Evolutionary conservation across 2,329 filamentous ascomycete genomes (phyloP).

Genomic region (Botrytis tulipae): DNA sequence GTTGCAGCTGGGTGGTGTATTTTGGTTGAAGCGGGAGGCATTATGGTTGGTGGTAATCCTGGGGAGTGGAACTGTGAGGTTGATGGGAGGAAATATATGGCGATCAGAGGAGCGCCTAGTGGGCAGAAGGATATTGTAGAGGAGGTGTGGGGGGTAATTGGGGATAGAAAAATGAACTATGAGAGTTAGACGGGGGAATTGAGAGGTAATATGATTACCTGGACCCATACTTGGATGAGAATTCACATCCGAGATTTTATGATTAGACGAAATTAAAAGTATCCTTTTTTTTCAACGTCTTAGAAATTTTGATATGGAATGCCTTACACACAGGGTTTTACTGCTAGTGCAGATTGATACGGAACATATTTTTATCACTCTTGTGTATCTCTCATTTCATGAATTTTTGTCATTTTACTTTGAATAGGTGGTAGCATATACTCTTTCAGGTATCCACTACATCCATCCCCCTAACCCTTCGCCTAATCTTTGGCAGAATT

Average conservation of each 20-base stretch:
- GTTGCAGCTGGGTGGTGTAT: constrained; percentile 81
- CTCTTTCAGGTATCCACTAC: not conserved
- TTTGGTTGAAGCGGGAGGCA: constrained; percentile 69
- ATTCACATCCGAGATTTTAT: not conserved
- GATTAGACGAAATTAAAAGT: constrained; percentile 1
- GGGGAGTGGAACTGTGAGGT: constrained; percentile 65
- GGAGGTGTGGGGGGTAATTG: constrained; percentile 63
- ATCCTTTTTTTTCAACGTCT: not conserved
- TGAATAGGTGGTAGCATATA: not conserved
- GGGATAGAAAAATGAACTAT: constrained; percentile 53
- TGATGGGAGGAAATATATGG: constrained; percentile 61
- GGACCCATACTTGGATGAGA: not conserved
- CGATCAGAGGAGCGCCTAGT: constrained; percentile 56
- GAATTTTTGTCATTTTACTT: not conserved
- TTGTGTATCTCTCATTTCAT: not conserved
- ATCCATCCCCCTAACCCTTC: not conserved
- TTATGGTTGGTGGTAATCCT: constrained; percentile 70
- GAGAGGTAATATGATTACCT: not conserved
- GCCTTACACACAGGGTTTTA: too few relatives aligned
- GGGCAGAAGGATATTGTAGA: constrained; percentile 62
- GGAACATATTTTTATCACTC: not conserved
- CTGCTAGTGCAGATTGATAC: not conserved
- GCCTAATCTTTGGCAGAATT: not conserved
- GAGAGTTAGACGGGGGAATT: constrained; percentile 23
- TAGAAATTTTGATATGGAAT: not conserved